Evolutionary conservation across 805 yeast genomes (phyloP), one percentile per base, ranked within the genome.

Genomic region (Hanseniaspora guilliermondii): DNA sequence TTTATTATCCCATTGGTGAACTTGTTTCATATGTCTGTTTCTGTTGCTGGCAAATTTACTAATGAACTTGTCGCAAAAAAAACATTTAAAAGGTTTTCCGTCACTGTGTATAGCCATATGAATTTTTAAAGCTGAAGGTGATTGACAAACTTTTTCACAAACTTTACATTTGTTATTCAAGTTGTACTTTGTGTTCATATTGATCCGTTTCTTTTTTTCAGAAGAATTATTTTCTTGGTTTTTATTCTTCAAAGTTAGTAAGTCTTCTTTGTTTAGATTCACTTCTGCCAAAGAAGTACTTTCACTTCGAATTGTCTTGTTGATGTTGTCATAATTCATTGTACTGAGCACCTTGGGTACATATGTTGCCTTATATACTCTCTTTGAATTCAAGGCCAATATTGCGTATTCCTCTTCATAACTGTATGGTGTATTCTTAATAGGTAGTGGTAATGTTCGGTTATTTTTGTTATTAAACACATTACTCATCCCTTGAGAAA

Each of bases 1-100:
- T 22, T 47, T 36, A 21, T 50, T 50, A 17, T 50, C 54, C 54
- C 54, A 50, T 6, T 42, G 27, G 24, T 50, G 54, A 19, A 50
- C 54, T 32, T 50, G 54, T 44, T 50, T 50, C 54, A 50, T 50
- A 44, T 50, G 54, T 36, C 54, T 50, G 44, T 50, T 50, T 37
- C 54, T 42, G 17, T 50, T 50, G 24, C 49, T 42, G 12, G 54
- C 54, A 42, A 50, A 50, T 30, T 50, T 50, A 14, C 48, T 42
- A 8, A 50, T 50, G 44, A 50, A 50, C 21, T 44, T 44, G 22
- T 42, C 36, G 19, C 54, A 50, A 14, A 42, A 50, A 25, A 24
- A 50, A 24, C 54, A 50, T 30, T 50, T 50, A 30, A 21, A 50
- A 6, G 54, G 54, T 24, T 50, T 50, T 19, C 54, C 54, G 7